Evolutionary conservation across 108 stramenopile genomes (phyloP), one percentile per base, ranked within the genome.

Genomic region (Epithemia pelagica): DNA sequence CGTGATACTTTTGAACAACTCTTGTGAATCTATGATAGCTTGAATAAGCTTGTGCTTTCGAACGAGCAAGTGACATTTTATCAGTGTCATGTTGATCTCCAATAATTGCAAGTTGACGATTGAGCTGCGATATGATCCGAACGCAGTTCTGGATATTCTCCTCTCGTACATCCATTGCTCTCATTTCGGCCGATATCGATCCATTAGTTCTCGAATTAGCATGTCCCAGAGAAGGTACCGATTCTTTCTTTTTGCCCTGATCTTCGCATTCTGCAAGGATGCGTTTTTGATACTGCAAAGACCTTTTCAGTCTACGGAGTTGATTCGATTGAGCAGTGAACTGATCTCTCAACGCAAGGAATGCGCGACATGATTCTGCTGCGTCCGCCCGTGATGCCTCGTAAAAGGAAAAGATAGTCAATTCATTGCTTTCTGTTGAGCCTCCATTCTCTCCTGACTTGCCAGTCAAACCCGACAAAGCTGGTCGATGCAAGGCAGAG

Each of bases 121-220:
- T 25, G 10, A 83, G 54, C 37, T 84, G 83, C 32, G 68, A 74
- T 46, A 81, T 71, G 26, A 84, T 78, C 15, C 83, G 71, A 28
- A 25, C 28, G 53, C 2, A 30, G 32, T 64, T 63, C 28, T 54
- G 29, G 32, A 52, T 18, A 32, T 58, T 23, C 26, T 51, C 27
- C 29, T 62, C 58, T 21, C 25, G 21, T 30, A 21, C 25, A 19
- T 26, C 56, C 56, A 52, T 57, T 7, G 22, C 56, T 57, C 25
- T 57, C 37, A 46, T 15, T 46, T 46, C 37, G 15, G 37, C 37
- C 10, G 15, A 5, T 15, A 46, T 10, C 15, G 15, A 46, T 10
- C 37, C 37, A 46, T 46, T n/a, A n/a, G n/a, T n/a, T n/a, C n/a
- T n/a, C n/a, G n/a, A n/a, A n/a, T n/a, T n/a, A n/a, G n/a, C n/a